Evolutionary conservation across 345 rosid species (phyloP), one percentile per base, ranked within the genome.

Genomic region (Capsella bursapastoris): DNA sequence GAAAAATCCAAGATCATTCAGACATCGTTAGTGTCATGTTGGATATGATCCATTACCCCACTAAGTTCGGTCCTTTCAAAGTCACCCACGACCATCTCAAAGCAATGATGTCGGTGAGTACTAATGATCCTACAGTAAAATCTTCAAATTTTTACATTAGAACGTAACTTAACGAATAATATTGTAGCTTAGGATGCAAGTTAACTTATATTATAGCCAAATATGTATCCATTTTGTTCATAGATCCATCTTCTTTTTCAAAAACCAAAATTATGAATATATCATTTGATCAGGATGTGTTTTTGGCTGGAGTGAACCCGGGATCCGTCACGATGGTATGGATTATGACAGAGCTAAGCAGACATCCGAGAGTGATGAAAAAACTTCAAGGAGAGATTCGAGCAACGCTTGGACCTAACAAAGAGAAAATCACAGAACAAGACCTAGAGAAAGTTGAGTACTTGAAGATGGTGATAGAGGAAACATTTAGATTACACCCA

Each of bases 301-400:
- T 86, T 72, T 18, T 85, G 55, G 91, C 71, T 10, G 91, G 90
- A 68, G 56, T 82, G 3, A 86, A 87, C 64, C 83, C 88, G 0
- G 67, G 75, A 44, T 81, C 89, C 11, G 57, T 79, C 43, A 71
- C 82, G 0, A 58, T 88, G 66, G 58, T 57, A 34, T 88, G 96
- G 96, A 81, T 91, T 8, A 84, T 90, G 87, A 73, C 96, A 18
- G 90, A 86, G 76, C 78, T 90, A 3, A 31, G 9, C 7, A 86
- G 71, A 67, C 80, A 82, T 5, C 87, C 88, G 14, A 80, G 78
- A 66, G 63, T 82, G 51, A 82, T 88, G 89, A 77, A 75, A 44
- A 90, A 82, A 82, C 84, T 79, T 2, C 91, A 85, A 66, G 82
- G 78, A 6, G 86, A 86, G 58, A 65, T 88, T 32, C 67, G 92